Percentiles rank a stretch among this genome's conserved stretches.
Evolutionary conservation across 805 yeast genomes (phyloP).

Genomic region (Wickerhamiella lipophila): DNA sequence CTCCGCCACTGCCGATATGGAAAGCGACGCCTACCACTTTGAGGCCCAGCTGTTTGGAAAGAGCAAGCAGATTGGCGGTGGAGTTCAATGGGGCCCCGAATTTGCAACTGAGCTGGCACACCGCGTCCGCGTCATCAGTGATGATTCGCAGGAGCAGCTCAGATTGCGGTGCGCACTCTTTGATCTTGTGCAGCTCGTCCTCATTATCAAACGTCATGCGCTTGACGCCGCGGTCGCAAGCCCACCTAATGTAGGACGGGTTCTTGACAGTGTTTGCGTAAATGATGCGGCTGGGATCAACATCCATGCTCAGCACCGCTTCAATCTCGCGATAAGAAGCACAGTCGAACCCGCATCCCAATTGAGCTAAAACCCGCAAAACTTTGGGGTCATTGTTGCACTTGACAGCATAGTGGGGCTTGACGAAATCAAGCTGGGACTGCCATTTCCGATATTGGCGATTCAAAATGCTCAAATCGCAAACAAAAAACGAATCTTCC

Average conservation of each 20-base stretch:
- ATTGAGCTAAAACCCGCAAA: conserved; percentile 40
- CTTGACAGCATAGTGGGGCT: conserved; percentile 89
- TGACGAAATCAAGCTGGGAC: conserved; percentile 51
- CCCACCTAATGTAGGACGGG: conserved; percentile 65
- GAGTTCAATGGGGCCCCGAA: conserved; percentile 64
- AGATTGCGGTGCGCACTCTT: conserved; percentile 53
- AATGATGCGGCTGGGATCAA: conserved; percentile 53
- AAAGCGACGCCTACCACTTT: conserved; percentile 77
- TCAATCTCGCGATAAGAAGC: conserved; percentile 82
- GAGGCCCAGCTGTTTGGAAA: conserved; percentile 50
- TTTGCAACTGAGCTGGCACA: conserved; percentile 75
- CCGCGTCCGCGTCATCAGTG: conserved; percentile 81
- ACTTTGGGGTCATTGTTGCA: conserved; percentile 69
- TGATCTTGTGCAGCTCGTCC: conserved; percentile 69
- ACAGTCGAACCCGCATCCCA: conserved; percentile 81
- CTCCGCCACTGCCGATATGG: conserved; percentile 84
- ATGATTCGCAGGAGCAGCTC: conserved; percentile 64
- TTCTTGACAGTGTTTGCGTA: conserved; percentile 94
- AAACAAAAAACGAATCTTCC: conserved; percentile 78
- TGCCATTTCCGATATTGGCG: conserved; percentile 56
- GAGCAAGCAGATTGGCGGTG: conserved; percentile 42
- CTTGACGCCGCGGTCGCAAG: conserved; percentile 41
- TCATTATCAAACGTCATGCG: conserved; percentile 82
- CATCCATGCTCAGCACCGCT: conserved; percentile 47
- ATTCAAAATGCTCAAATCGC: conserved; percentile 64